phyloP scores from a whole-genome alignment of 2,329 filamentous ascomycete genomes.

The Teratosphaeria epicoccoides region DNA sequence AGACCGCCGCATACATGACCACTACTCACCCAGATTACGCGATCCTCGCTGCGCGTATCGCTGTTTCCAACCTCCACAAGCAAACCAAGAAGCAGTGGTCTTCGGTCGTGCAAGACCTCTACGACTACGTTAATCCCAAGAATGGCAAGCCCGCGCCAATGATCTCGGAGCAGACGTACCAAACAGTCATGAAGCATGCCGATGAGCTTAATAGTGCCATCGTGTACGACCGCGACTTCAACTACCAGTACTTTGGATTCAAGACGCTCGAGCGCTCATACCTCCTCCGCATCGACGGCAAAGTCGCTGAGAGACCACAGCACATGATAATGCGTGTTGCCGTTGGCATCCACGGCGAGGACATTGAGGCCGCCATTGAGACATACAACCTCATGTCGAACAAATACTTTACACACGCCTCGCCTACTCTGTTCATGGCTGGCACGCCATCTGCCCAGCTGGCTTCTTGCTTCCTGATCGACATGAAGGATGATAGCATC shows the following conservation, averaged over 20 bases:
- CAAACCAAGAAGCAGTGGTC: conserved; percentile 99
- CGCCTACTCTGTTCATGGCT: conserved; percentile 94
- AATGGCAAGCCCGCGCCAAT: conserved; percentile 77
- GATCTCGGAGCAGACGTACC: conserved; percentile 86
- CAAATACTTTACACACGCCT: conserved; percentile 97
- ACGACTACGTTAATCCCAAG: conserved; percentile 92
- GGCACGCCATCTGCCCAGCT: conserved; percentile 90
- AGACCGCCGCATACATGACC: conserved; percentile 99
- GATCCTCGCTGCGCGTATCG: conserved; percentile 94
- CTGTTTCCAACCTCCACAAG: conserved; percentile 98
- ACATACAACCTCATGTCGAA: conserved; percentile 99
- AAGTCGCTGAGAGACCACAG: conserved; percentile 93
- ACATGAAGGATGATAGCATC: conserved; percentile 99
- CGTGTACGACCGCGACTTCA: conserved; percentile 98
- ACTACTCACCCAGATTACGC: conserved; percentile 98
- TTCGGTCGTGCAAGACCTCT: conserved; percentile 84
- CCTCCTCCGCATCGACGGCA: conserved; percentile 85
- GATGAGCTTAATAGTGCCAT: conserved; percentile 98
- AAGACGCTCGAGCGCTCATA: conserved; percentile 98
- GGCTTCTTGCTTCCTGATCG: conserved; percentile 96
- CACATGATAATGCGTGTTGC: conserved; percentile 99
- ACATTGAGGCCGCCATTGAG: conserved; percentile 90
- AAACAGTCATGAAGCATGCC: conserved; percentile 88
- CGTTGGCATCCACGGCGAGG: conserved; percentile 89
- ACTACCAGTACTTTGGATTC: conserved; percentile 99